Base-by-base conservation (phyloP, 441 rosid genomes). In the Adansonia madagascariensis region DNA sequence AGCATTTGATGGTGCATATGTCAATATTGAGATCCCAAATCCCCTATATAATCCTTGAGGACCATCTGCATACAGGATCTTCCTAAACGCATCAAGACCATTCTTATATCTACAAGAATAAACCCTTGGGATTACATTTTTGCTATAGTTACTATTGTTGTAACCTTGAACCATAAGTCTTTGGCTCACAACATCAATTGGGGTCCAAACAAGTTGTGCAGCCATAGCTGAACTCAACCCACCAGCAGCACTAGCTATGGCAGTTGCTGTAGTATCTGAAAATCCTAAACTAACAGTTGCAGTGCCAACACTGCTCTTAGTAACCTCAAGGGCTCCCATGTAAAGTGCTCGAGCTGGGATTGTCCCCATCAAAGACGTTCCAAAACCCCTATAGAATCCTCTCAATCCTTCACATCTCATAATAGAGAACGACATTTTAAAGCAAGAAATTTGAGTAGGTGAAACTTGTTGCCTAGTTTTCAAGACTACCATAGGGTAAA, bases 201-300 rank as follows among this genome's bases (percentile, higher is more conserved):
- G 95, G 49, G 95, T 91, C 95, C 95, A 91, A 76, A 91, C 86
- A 12, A 91, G 82, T 83, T 91, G 93, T 0, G 95, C 91, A 69
- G 95, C 95, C 93, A 89, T 87, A 0, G 95, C 95, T 55, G 95
- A 91, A 55, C 82, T 89, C 12, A 89, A 77, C n/a, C 95, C 95
- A 0, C 90, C 95, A 31, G 86, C 90, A 0, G 93, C 95, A 82
- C 82, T 89, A 73, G 91, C 91, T 53, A 85, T 76, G 1, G 91
- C 88, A 39, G 86, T 57, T 17, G 95, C 93, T 15, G 85, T 82
- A 12, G 86, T 88, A 6, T 88, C 95, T 0, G 91, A 81, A 22
- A 87, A 85, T 11, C 95, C 95, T 79, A 91, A 76, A 61, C 84
- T 84, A 78, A 86, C 82, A 57, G 93, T 86, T 12, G 85, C 89